These are phyloP conservation scores for Infundibulicybe gibba DNA, from an alignment of 768 basidiomycete genomes.

Conservation along the genomic window DNA sequence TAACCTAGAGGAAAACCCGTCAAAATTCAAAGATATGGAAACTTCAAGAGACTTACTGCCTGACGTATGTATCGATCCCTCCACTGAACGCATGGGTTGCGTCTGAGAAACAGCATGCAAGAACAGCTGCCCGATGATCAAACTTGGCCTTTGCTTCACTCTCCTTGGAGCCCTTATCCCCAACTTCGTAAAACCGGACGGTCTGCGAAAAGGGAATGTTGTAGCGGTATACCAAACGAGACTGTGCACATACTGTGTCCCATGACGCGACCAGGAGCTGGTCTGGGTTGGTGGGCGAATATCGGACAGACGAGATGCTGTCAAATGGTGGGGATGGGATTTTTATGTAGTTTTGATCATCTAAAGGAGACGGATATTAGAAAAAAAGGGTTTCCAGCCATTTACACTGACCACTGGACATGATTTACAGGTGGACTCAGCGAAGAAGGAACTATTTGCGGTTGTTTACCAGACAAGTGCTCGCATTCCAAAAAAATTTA, in stretches of 20 bases:
- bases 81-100: conserved; percentile 74
- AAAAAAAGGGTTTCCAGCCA: no score
- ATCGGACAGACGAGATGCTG: conserved; percentile 76
- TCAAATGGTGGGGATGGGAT: conserved; percentile 77
- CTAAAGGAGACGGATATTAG: neutral
- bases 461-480: no score
- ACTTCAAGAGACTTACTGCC: conserved; percentile 56
- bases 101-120: conserved; percentile 78
- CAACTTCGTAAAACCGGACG: conserved; percentile 52
- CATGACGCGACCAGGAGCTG: conserved; percentile 84
- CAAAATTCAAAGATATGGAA: neutral
- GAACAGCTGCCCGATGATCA: conserved; percentile 84
- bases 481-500: no score
- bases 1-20: conserved; percentile 44
- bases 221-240: conserved; percentile 4
- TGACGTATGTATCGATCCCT: conserved; percentile 78
- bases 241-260: conserved; percentile 59
- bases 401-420: no score
- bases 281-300: conserved; percentile 76
- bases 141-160: conserved; percentile 78
- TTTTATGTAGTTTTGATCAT: conserved; percentile 21
- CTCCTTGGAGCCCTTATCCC: conserved; percentile 50
- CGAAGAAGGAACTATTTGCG: no score
- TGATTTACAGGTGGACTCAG: no score
- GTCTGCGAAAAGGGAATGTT: conserved; percentile 19